Evolutionary conservation across 352 stramenopile species (phyloP), one percentile per base, ranked within the genome.

Genomic region (Phytophthora cryptogea): DNA sequence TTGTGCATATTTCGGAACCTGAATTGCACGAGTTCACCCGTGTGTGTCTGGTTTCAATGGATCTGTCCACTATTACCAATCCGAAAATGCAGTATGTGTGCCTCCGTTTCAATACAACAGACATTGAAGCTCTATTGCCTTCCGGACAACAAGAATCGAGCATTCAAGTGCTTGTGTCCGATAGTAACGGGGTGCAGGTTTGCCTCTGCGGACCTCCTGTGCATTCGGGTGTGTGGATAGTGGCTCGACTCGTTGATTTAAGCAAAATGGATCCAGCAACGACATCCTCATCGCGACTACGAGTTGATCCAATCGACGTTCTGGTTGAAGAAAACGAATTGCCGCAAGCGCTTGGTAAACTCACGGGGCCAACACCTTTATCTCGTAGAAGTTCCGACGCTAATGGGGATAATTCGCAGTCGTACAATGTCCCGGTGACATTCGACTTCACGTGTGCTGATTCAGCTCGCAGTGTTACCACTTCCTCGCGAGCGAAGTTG

Each of bases 381-480:
- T 31, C 57, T 3, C 37, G 35, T 9, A 61, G 56, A 37, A 30
- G 23, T 4, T 43, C 47, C 2, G 26, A 17, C 16, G 33, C 20
- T n/a, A 43, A 20, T 32, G 32, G 8, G 8, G 27, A 30, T 10
- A 9, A 0, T 13, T 52, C 27, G 2, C 58, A 51, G 43, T 17
- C 51, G 8, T 64, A 59, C 40, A 47, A 20, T 30, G 43, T 74
- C 8, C 52, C 54, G 0, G 52, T 79, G 8, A 68, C 72, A 4
- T 77, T 82, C 28, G 57, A 60, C 5, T 87, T 89, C 48, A 49
- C 75, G 0, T 85, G 75, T 31, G 62, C 62, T 1, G 80, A 89
- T 45, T 78, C 73, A 5, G 72, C 48, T 28, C 75, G 70, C 4
- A 82, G 67, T 33, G 40, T 83, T 1, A 69, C 74, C 1, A 58